phyloP scores from a whole-genome alignment of 768 basidiomycete species.

The Leccinum incarnatum region DNA sequence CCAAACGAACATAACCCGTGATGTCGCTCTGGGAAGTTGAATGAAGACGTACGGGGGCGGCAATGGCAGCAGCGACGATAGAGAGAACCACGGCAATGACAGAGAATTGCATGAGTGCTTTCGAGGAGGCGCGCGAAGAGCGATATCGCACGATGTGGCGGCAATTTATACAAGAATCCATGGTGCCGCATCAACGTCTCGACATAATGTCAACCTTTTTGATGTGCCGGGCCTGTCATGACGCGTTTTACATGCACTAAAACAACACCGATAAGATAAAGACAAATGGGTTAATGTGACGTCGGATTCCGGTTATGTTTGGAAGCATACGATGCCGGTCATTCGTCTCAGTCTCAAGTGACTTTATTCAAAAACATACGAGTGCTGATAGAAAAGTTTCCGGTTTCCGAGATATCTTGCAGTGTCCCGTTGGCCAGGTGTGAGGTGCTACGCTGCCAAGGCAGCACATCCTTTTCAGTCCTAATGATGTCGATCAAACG shows the following conservation, averaged over 20 bases:
- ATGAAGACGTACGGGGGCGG: background rate
- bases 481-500: background rate
- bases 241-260: background rate
- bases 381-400: background rate
- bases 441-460: background rate
- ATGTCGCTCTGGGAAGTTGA: background rate
- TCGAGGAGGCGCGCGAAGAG: background rate
- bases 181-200: background rate
- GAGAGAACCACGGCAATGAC: background rate
- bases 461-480: background rate
- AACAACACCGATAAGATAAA: background rate
- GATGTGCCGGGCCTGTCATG: background rate
- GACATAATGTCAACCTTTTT: background rate
- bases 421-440: background rate
- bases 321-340: too few species aligned
- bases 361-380: too few species aligned
- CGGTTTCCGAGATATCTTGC: background rate
- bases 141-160: background rate
- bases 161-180: background rate
- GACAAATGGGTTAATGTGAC: background rate
- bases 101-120: slow-evolving; percentile 3
- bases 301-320: background rate
- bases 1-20: background rate
- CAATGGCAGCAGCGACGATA: background rate
- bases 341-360: too few species aligned